Percentiles rank a stretch among this genome's conserved stretches.
phyloP scores from a whole-genome alignment of 2,329 filamentous ascomycete species.

The Phyllosticta paracitricarpa region DNA sequence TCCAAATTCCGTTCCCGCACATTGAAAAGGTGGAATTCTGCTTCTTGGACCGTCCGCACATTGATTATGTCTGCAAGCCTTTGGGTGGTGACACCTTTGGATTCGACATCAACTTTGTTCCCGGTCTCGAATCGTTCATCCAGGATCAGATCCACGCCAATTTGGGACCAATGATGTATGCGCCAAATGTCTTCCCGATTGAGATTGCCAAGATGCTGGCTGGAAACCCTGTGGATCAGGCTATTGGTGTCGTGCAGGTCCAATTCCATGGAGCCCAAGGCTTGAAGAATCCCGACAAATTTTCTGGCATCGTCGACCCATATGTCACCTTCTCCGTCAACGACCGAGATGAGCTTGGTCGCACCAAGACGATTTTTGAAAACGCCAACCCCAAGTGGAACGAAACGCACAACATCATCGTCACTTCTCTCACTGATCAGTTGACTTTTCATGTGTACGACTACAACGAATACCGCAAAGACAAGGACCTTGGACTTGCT shows the following conservation, averaged over 20 bases:
- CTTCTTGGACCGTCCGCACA: constrained; percentile 77
- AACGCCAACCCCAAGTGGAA: constrained; percentile 87
- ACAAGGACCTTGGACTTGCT: constrained; percentile 84
- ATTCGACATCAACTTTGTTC: constrained; percentile 99
- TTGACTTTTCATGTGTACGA: constrained; percentile 81
- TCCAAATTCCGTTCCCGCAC: constrained; percentile 91
- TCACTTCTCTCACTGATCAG: constrained; percentile 81
- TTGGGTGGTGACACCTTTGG: constrained; percentile 90
- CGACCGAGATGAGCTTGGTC: constrained; percentile 66
- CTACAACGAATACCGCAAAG: constrained; percentile 92
- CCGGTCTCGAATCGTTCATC: constrained; percentile 86
- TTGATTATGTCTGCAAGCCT: constrained; percentile 97
- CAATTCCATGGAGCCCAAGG: constrained; percentile 86
- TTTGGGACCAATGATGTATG: constrained; percentile 94
- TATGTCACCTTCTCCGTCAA: constrained; percentile 82
- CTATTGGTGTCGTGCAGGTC: constrained; percentile 85
- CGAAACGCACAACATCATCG: constrained; percentile 90
- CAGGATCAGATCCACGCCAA: constrained; percentile 93
- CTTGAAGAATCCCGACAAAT: constrained; percentile 91
- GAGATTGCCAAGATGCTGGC: constrained; percentile 98
- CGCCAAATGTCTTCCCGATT: constrained; percentile 93
- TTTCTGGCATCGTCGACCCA: constrained; percentile 83
- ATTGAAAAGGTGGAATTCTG: constrained; percentile 91
- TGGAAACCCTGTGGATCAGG: constrained; percentile 86
- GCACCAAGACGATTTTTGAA: constrained; percentile 80